phyloP scores from a whole-genome alignment of 2,329 filamentous ascomycete genomes.

The Curvularia verruculosa region DNA sequence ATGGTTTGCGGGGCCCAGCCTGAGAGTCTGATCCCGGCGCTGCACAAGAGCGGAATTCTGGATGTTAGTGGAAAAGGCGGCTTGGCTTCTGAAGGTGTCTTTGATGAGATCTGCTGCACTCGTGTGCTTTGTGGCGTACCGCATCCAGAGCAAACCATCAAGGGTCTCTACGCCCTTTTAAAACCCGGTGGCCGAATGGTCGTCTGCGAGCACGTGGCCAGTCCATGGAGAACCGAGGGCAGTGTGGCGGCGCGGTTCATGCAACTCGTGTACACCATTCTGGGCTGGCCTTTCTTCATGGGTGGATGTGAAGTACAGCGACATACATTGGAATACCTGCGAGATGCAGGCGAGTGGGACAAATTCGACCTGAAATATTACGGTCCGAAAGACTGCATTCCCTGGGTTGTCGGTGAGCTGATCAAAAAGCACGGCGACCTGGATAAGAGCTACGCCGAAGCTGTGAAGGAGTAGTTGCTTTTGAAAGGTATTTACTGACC shows the following conservation, averaged over 20 bases:
- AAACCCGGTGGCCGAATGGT: slow-evolving; percentile 62
- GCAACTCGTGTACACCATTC: slow-evolving; percentile 54
- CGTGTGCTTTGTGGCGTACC: slow-evolving; percentile 63
- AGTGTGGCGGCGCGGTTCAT: slow-evolving; percentile 52
- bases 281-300: slow-evolving; percentile 61
- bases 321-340: slow-evolving; percentile 55
- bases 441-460: slow-evolving; percentile 31
- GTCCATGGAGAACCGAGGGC: slow-evolving; percentile 57
- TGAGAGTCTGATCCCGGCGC: slow-evolving; percentile 53
- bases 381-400: slow-evolving; percentile 35
- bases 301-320: slow-evolving; percentile 59
- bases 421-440: slow-evolving; percentile 35
- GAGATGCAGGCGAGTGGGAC: slow-evolving; percentile 57
- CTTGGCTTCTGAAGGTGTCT: slow-evolving; percentile 48
- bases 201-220: slow-evolving; percentile 62
- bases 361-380: slow-evolving; percentile 54
- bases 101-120: slow-evolving; percentile 62
- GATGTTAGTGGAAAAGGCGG: slow-evolving; percentile 28
- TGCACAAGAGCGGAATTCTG: slow-evolving; percentile 53
- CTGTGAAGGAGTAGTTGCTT: slow-evolving; percentile 23
- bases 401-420: slow-evolving; percentile 48
- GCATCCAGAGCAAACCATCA: slow-evolving; percentile 53
- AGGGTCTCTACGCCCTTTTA: slow-evolving; percentile 57
- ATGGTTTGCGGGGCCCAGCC: slow-evolving; percentile 57
- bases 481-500: too few species aligned